Evolutionary conservation across 2,329 filamentous ascomycete genomes (phyloP), one percentile per base, ranked within the genome.

Genomic region (Penicillium sp.): DNA sequence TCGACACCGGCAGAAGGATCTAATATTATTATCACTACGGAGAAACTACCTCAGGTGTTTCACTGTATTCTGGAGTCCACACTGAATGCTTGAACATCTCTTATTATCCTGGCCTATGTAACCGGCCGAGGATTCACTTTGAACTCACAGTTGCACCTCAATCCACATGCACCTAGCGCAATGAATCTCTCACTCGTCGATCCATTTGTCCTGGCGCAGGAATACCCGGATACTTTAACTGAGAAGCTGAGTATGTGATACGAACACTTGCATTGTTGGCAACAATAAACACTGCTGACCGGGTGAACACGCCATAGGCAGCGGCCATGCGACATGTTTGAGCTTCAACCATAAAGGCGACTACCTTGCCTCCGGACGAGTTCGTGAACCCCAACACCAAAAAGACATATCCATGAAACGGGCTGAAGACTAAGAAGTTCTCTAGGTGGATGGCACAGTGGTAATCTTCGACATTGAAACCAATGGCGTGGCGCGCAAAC

Each of bases 401-500:
- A 46, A 7, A 24, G 2, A 22, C 34, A 29, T 14, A 6, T 22
- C 13, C 8, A 35, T 22, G 5, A 10, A 16, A 10, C 6, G 2
- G 8, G 18, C 31, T 9, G 18, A 37, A 46, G 39, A 47, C 63
- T 48, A 64, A 47, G n/a, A 66, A 59, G 8, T 48, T 9, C n/a
- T 54, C 43, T 61, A 84, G 81, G 80, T 85, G 60, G 94, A 99
- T 77, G 94, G 94, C 64, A 94, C 91, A 5, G 89, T 99, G 39
- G 90, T 96, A 53, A 89, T 99, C 45, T 99, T 96, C 82, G 94
- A 99, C 71, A 85, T 97, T 48, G 95, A 99, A 76, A 99, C 95
- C 10, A 96, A 95, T 82, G 93, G 94, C 37, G 90, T 97, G 5
- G 94, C 94, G 56, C 88, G 92, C 70, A 99, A 97, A 77, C 80